Base-by-base conservation (phyloP, 1,139 yeast genomes). In the Geotrichum candidum region DNA sequence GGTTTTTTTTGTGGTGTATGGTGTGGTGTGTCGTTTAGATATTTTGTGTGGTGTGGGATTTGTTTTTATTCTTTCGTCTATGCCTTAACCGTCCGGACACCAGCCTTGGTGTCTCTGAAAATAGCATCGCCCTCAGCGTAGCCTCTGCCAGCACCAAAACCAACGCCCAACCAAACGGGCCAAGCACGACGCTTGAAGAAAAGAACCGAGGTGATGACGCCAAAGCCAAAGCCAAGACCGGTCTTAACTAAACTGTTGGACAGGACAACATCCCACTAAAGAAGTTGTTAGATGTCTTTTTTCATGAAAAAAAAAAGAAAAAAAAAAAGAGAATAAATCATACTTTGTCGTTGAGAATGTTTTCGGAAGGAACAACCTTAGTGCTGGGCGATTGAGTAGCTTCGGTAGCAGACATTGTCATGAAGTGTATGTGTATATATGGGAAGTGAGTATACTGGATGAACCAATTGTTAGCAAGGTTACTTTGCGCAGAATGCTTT, bases 121-220 rank as follows among this genome's bases (percentile, higher is more conserved):
- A 92, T 88, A 66, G 97, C 96, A 74, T 94, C 98, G 65, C 98
- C 99, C 80, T 94, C 99, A 66, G 98, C 85, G 77, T 91, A 94
- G 60, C 97, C 97, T 80, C 97, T 88, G 68, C 99, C 99, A 66
- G 92, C 82, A 67, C 99, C 99, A 71, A 94, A 92, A 52, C 98
- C 99, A 68, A 90, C 78, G 68, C 98, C 98, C 65, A 92, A 77
- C 96, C 97, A 92, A 56, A 92, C 97, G 61, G 98, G 98, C 84
- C 90, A 94, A 5, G 96, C 83, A 78, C 98, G 87, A 82, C 98
- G 90, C 76, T 83, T 89, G 81, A 94, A 94, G 61, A 94, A 77
- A 65, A 95, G 78, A 57, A 92, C 96, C n/a, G 97, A 90, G 51
- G 96, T 88, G 64, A 92, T 83, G 55, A 95, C 96, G 77, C 99